These are phyloP conservation scores for Populus euphratica DNA, from an alignment of 345 rosid species.

Conservation along the genomic window DNA sequence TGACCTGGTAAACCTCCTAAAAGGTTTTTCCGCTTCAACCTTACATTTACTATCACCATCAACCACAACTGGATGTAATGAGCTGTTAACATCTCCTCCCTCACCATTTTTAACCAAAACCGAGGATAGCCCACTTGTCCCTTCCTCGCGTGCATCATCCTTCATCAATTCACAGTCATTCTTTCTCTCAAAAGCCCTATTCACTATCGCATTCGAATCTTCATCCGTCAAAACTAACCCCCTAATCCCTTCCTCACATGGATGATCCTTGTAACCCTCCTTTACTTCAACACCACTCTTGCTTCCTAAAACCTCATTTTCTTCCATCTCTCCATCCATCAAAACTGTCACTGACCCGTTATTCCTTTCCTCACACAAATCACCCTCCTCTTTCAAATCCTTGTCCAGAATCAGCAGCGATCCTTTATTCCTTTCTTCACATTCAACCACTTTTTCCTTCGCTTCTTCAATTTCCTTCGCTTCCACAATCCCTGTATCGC, in stretches of 20 bases:
- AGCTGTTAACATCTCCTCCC: neutral
- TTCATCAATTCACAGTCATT: neutral
- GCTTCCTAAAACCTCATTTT: neutral
- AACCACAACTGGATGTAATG: constrained; percentile 2
- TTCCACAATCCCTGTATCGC: neutral
- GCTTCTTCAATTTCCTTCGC: constrained; percentile 1
- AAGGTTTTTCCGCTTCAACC: constrained; percentile 4
- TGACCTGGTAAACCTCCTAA: constrained; percentile 35
- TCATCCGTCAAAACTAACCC: neutral
- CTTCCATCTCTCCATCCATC: neutral
- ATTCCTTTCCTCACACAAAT: constrained; percentile 22
- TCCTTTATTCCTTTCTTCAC: neutral
- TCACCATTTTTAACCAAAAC: constrained; percentile 7
- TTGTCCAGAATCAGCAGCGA: neutral
- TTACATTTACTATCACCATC: neutral
- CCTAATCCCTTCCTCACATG: neutral
- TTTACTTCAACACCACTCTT: neutral
- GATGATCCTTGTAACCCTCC: neutral
- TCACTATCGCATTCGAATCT: neutral
- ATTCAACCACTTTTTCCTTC: neutral
- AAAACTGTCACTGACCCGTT: constrained; percentile 6
- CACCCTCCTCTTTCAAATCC: constrained; percentile 9
- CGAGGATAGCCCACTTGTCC: neutral
- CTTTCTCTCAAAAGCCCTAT: neutral
- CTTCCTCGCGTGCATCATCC: constrained; percentile 5